Evolutionary conservation across 2,329 filamentous ascomycete genomes (phyloP).

Genomic region (Leptographium galeiforme): DNA sequence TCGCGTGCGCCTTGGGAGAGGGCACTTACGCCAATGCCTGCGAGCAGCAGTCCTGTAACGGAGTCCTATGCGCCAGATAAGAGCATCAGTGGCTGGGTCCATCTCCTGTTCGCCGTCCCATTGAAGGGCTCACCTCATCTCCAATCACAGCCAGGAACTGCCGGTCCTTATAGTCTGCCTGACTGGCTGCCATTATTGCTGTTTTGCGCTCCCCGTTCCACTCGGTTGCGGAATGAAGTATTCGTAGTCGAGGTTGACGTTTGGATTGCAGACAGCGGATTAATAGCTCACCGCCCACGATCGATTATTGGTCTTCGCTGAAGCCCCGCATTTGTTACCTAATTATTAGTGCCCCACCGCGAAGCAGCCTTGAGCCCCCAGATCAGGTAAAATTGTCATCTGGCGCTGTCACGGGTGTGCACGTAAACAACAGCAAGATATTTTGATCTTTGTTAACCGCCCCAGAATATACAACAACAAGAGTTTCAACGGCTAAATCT

Average conservation of each 20-base stretch:
- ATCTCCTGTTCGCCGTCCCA: neutral
- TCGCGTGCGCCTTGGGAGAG: neutral
- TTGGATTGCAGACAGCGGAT: neutral
- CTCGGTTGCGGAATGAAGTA: neutral
- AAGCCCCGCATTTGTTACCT: neutral
- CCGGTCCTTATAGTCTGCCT: constrained; percentile 62
- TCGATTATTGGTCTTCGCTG: neutral
- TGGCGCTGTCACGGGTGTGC: neutral
- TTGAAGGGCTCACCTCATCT: constrained; percentile 56
- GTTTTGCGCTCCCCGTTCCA: neutral
- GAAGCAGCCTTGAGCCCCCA: neutral
- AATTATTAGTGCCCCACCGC: neutral
- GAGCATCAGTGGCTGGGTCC: neutral
- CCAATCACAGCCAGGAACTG: constrained; percentile 97
- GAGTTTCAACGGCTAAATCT: neutral
- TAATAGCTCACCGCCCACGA: constrained; percentile 2
- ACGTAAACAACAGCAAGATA: neutral
- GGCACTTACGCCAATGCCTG: constrained; percentile 70
- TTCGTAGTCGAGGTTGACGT: neutral
- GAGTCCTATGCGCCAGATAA: constrained; percentile 52
- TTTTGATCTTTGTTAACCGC: neutral
- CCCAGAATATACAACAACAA: neutral
- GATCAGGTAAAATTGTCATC: neutral
- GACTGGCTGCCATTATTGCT: constrained; percentile 10
- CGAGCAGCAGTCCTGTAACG: constrained; percentile 86